Conservation (phyloP, 163 green algal genomes). For the Volvox carteri region DNA sequence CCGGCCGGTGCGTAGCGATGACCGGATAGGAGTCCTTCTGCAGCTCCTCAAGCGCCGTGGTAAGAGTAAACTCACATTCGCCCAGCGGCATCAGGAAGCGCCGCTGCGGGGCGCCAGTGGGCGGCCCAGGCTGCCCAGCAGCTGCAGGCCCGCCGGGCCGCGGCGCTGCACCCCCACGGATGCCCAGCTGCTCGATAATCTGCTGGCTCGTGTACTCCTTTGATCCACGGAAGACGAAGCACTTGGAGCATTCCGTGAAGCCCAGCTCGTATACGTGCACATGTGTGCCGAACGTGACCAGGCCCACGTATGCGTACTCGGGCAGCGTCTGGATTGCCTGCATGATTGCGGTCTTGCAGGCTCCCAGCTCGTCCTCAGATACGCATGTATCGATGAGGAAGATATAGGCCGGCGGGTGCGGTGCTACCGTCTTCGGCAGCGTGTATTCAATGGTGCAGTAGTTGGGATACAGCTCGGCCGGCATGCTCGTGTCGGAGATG, state of each 20-base stretch:
- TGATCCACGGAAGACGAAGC: conserved; percentile 94
- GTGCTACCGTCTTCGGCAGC: conserved; percentile 65
- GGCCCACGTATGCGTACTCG: conserved; percentile 84
- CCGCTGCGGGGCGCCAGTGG: conserved; percentile 28
- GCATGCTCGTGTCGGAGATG: conserved; percentile 92
- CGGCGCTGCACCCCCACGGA: conserved; percentile 60
- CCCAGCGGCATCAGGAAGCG: conserved; percentile 93
- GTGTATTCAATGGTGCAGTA: conserved; percentile 98
- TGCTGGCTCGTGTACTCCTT: conserved; percentile 85
- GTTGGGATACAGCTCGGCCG: conserved; percentile 96
- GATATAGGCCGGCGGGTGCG: conserved; percentile 91
- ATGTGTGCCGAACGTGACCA: conserved; percentile 97
- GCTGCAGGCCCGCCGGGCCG: conserved; percentile 5
- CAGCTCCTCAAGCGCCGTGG: conserved; percentile 92
- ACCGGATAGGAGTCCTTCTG: conserved; percentile 92
- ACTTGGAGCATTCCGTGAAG: conserved; percentile 92
- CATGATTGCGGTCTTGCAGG: conserved; percentile 85
- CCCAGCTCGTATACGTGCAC: conserved; percentile 98
- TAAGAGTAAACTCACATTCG: conserved; percentile 95
- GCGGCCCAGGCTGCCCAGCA: conserved; percentile 21
- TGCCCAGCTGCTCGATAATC: conserved; percentile 88
- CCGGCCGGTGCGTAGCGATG: conserved; percentile 80
- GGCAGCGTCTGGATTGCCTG: conserved; percentile 82
- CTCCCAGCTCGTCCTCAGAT: conserved; percentile 95
- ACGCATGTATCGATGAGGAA: conserved; percentile 97